phyloP scores from a whole-genome alignment of 345 rosid species.

The Melastoma malabathricum region DNA sequence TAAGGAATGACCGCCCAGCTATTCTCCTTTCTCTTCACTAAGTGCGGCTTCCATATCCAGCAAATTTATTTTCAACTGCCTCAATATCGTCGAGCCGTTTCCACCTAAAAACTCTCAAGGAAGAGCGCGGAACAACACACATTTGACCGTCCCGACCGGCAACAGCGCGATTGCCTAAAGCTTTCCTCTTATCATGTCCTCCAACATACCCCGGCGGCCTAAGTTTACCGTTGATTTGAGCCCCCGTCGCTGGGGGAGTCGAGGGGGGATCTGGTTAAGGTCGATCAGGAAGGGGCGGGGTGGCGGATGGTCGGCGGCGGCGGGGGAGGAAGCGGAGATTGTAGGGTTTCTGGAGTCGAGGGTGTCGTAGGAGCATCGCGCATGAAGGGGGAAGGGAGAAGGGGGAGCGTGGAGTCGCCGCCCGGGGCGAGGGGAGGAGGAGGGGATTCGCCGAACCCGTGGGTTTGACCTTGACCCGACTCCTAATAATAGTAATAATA shows the following conservation, averaged over 20 bases:
- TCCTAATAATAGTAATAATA: too few relatives aligned
- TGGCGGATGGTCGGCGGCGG: too few relatives aligned
- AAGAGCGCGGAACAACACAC: constrained; percentile 68
- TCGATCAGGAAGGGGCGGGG: too few relatives aligned
- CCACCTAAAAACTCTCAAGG: constrained; percentile 61
- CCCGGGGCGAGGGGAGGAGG: too few relatives aligned
- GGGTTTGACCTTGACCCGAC: too few relatives aligned
- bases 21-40: constrained; percentile 60
- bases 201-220: constrained; percentile 22
- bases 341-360: too few relatives aligned
- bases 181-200: constrained; percentile 28
- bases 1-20: constrained; percentile 78
- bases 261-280: too few relatives aligned
- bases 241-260: constrained; percentile 3
- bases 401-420: too few relatives aligned
- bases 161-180: constrained; percentile 10
- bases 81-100: constrained; percentile 33
- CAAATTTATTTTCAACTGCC: constrained; percentile 58
- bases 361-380: too few relatives aligned
- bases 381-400: too few relatives aligned
- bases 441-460: too few relatives aligned
- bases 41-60: constrained; percentile 94
- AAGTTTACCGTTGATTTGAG: constrained; percentile 14
- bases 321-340: too few relatives aligned
- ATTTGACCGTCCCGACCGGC: constrained; percentile 18